Evolutionary conservation across 768 basidiomycete genomes (phyloP), one percentile per base, ranked within the genome.

Genomic region (Mycena floridula): DNA sequence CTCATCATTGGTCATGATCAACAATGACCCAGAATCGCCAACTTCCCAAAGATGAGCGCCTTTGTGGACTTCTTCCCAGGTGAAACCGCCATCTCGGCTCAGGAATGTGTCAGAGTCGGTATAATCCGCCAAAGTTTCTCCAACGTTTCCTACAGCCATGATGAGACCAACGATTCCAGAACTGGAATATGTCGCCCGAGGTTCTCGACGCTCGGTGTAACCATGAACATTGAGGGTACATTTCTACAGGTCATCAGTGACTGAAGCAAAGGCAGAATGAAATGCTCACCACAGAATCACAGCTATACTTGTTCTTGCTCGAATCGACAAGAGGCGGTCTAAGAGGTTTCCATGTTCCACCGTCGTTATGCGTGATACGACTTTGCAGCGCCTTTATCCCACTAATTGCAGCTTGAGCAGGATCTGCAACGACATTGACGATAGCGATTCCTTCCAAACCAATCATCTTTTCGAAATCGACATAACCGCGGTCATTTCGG

Each of bases 51-150:
- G 73, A 58, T 98, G 88, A 0, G 96, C 95, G 52, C 95, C 94
- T 60, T 99, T 99, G 70, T 93, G 93, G 0, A 99, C 85, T 66
- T 99, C 96, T 59, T 96, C 82, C 96, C 96, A 99, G 0, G 89
- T 92, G 65, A 96, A 96, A 7, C 96, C 96, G 2, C 82, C 96
- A 54, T 99, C 91, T 4, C 96, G 89, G 44, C 89, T 91, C 32
- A 98, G 75, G 83, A 96, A 98, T 2, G 93, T 96, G 60, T 98
- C 95, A 48, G 84, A 82, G 24, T 97, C 87, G 3, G 70, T 74
- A 66, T 99, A 99, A 0, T 81, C 68, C 0, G 78, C 81, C 2
- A 99, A 77, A 1, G 67, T 58, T 50, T 91, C 85, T 30, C 96
- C 96, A 12, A 99, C 94, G 54, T 91, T 98, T 7, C 96, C 96